Percentiles rank a stretch among this genome's conserved stretches.
These are phyloP conservation scores for Linanthus parryae DNA, from an alignment of 148 eudicot genomes.

Conservation along the genomic window DNA sequence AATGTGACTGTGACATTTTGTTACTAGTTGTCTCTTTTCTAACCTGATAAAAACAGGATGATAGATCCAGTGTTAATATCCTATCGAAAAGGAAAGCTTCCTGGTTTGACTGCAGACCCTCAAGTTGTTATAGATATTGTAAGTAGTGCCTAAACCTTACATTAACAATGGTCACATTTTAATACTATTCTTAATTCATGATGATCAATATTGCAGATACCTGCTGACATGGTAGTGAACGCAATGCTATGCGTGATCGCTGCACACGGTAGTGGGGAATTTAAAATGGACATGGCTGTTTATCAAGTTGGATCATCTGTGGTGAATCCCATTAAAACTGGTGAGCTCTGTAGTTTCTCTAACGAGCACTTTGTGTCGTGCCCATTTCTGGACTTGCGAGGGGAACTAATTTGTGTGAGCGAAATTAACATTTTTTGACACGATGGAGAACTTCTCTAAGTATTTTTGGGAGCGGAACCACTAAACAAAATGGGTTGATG, in stretches of 20 bases:
- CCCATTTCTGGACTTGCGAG: constrained; percentile 36
- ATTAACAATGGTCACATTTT: background rate
- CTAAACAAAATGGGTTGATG: constrained; percentile 11
- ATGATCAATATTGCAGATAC: constrained; percentile 33
- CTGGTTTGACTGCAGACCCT: constrained; percentile 56
- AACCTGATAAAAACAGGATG: constrained; percentile 13
- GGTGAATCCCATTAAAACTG: constrained; percentile 37
- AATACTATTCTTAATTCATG: background rate
- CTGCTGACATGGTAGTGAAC: constrained; percentile 70
- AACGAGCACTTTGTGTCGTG: constrained; percentile 34
- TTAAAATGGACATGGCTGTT: constrained; percentile 36
- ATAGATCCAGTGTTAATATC: constrained; percentile 53
- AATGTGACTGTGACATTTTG: too few relatives aligned
- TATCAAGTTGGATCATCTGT: constrained; percentile 58
- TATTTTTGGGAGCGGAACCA: constrained; percentile 24
- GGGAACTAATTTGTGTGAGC: constrained; percentile 26
- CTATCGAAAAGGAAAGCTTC: constrained; percentile 56
- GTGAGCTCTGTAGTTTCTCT: constrained; percentile 29
- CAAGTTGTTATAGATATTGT: constrained; percentile 47
- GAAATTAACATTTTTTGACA: constrained; percentile 32
- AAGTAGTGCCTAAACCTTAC: constrained; percentile 20
- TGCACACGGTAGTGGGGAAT: constrained; percentile 45
- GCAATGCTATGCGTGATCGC: constrained; percentile 59
- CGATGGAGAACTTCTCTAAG: constrained; percentile 44
- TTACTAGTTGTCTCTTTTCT: background rate